These are phyloP conservation scores for Trypanosoma theileri DNA, from an alignment of 208 protist species.

Conservation along the genomic window DNA sequence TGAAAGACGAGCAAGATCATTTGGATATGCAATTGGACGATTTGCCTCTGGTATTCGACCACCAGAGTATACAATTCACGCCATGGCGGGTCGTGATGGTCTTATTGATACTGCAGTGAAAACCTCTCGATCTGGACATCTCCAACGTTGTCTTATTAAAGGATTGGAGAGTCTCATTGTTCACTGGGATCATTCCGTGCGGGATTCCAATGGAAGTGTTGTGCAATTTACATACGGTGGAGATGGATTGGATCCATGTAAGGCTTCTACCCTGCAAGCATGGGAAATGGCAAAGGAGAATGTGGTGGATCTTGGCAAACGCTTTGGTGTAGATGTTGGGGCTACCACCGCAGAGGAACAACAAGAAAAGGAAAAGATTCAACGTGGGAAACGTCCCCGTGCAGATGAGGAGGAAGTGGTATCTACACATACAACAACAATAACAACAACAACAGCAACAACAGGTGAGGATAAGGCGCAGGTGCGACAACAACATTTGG, in stretches of 20 bases:
- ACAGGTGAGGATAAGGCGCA: neutral
- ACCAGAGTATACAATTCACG: constrained; percentile 99
- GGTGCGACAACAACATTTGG: constrained; percentile 34
- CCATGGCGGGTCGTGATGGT: constrained; percentile 99
- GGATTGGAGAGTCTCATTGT: constrained; percentile 94
- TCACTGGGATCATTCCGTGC: constrained; percentile 96
- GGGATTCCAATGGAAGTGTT: constrained; percentile 93
- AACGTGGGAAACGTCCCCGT: constrained; percentile 22
- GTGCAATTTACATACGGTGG: constrained; percentile 99
- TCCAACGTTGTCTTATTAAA: constrained; percentile 98
- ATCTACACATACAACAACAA: neutral
- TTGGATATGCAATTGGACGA: constrained; percentile 91
- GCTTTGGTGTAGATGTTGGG: constrained; percentile 57
- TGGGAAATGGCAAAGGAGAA: constrained; percentile 93
- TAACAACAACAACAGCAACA: constrained; percentile 30
- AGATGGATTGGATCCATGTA: constrained; percentile 96
- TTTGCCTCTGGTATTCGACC: constrained; percentile 99
- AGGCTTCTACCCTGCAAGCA: constrained; percentile 90
- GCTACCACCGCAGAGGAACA: neutral
- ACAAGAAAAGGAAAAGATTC: neutral
- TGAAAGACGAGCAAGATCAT: constrained; percentile 74
- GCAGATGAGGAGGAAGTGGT: neutral
- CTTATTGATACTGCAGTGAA: constrained; percentile 99
- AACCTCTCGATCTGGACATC: constrained; percentile 98
- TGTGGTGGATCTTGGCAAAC: constrained; percentile 53